Conservation (phyloP, 2,329 filamentous ascomycete species). For the Neonectria neomacrospora region DNA sequence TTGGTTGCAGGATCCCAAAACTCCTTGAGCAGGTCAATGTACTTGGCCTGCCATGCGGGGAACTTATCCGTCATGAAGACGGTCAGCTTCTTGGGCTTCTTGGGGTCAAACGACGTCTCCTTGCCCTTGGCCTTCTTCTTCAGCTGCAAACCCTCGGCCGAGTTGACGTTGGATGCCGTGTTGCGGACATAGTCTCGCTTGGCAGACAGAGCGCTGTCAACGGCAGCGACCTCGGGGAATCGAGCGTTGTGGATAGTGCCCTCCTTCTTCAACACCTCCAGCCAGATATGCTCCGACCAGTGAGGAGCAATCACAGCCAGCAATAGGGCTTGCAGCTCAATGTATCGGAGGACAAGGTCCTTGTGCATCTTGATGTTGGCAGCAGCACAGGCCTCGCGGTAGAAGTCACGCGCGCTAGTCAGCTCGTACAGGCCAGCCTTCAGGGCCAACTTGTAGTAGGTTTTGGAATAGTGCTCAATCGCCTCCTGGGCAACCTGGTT, state of each 20-base stretch:
- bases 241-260: slow-evolving; percentile 80
- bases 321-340: slow-evolving; percentile 86
- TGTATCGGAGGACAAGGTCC: slow-evolving; percentile 80
- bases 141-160: slow-evolving; percentile 81
- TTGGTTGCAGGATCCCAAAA: slow-evolving; percentile 72
- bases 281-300: slow-evolving; percentile 95
- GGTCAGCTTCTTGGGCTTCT: slow-evolving; percentile 89
- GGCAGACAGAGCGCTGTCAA: slow-evolving; percentile 76
- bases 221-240: slow-evolving; percentile 66
- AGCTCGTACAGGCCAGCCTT: slow-evolving; percentile 92
- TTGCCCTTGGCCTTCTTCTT: slow-evolving; percentile 97
- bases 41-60: slow-evolving; percentile 92
- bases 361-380: slow-evolving; percentile 88
- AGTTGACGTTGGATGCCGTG: slow-evolving; percentile 80
- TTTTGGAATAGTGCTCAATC: slow-evolving; percentile 79
- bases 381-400: slow-evolving; percentile 83
- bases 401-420: slow-evolving; percentile 86
- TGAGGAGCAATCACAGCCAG: slow-evolving; percentile 89
- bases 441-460: slow-evolving; percentile 82
- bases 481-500: slow-evolving; percentile 84
- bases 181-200: slow-evolving; percentile 83
- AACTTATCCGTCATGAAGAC: slow-evolving; percentile 84
- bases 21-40: slow-evolving; percentile 81
- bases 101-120: slow-evolving; percentile 83
- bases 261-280: slow-evolving; percentile 84